Base-by-base conservation (phyloP, 2,329 filamentous ascomycete genomes). In the Aciculosporium take region DNA sequence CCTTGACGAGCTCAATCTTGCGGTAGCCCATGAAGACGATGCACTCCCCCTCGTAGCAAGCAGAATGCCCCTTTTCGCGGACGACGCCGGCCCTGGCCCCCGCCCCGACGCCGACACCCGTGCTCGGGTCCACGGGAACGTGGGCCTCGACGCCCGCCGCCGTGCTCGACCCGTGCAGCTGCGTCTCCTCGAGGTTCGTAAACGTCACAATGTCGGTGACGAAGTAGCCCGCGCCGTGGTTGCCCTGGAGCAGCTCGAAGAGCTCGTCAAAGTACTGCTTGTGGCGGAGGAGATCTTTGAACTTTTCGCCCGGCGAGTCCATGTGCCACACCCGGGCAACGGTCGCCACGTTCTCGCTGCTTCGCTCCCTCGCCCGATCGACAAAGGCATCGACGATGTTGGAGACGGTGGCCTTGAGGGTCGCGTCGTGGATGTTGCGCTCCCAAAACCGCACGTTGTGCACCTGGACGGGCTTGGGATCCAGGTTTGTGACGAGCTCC, bases 241-340 rank as follows among this genome's bases (percentile, higher is more conserved):
- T 52, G 10, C 40, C 41, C 25, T 45, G 45, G n/a, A 56, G 45
- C 28, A 56, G 40, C 18, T 49, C 47, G 37, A 56, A 52, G 4
- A 55, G 44, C 46, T 56, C 53, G 17, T 55, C 51, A 13, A 54
- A 54, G 31, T 54, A 56, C 32, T 48, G 36, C 36, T 46, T 48
- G 44, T 55, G 44, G 27, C 46, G 44, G 15, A 55, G 46, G 17
- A 56, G 49, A 24, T 51, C 51, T 40, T 53, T 53, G 45, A 56
- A 56, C 45, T 55, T 54, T 21, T 55, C 53, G 23, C 49, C 51
- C 0, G 53, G 53, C 3, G 49, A 52, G 39, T 55, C 53, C 53
- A 56, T 56, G 40, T 56, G 53, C 53, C 53, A 56, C 15, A 56
- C 47, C 13, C 53, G 46, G 17, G 53, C 53, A 10, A 55, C 47